phyloP scores from a whole-genome alignment of 73 alveolate genomes.

The Uronychia setigera region DNA sequence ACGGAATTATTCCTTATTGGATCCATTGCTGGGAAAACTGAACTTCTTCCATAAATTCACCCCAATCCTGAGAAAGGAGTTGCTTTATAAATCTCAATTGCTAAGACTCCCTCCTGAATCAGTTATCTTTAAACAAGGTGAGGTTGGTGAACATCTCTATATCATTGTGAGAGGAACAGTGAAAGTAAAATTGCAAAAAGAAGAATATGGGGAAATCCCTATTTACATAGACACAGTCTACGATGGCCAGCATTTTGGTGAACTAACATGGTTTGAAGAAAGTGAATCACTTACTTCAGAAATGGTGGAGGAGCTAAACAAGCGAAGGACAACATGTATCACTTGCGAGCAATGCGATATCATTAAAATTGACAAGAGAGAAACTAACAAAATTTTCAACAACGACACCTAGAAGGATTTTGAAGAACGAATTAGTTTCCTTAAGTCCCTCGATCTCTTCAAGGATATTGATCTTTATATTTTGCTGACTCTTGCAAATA shows the following conservation, averaged over 20 bases:
- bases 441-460: constrained; percentile 9
- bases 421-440: constrained; percentile 8
- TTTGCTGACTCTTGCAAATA: constrained; percentile 52
- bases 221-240: constrained; percentile 15
- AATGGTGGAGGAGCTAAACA: constrained; percentile 28
- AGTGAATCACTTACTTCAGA: constrained; percentile 17
- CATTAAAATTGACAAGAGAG: constrained; percentile 22
- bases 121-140: constrained; percentile 34
- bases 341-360: constrained; percentile 27
- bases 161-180: constrained; percentile 34
- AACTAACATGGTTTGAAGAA: constrained; percentile 27
- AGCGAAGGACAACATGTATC: constrained; percentile 23
- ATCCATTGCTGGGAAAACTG: not conserved
- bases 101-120: not conserved
- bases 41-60: not conserved
- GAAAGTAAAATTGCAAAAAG: constrained; percentile 18
- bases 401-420: constrained; percentile 22
- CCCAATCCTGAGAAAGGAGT: not conserved
- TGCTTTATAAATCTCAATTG: not conserved
- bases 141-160: constrained; percentile 23
- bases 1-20: not conserved
- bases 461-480: constrained; percentile 45
- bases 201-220: constrained; percentile 34
- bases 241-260: constrained; percentile 50
- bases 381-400: constrained; percentile 21